phyloP scores from a whole-genome alignment of 352 stramenopile species.

The Pythium phragmiticola region DNA sequence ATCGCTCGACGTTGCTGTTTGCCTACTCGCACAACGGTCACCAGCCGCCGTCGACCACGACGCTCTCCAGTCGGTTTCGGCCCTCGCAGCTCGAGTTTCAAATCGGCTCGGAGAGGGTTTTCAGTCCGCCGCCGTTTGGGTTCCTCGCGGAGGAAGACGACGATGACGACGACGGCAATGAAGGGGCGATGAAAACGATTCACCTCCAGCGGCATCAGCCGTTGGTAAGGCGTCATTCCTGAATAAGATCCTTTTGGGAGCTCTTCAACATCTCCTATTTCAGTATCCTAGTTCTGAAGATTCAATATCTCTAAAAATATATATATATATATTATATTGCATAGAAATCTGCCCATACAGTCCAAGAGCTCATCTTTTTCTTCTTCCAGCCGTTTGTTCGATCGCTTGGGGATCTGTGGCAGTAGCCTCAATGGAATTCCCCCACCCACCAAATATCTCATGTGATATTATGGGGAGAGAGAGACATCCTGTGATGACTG shows the following conservation, averaged over 20 bases:
- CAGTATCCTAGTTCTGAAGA: too few species aligned
- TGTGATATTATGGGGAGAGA: too few species aligned
- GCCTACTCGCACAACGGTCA: neutral
- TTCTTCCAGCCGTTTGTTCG: too few species aligned
- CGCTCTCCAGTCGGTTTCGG: neutral
- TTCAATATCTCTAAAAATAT: neutral
- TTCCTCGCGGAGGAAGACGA: too few species aligned
- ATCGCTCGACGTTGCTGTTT: neutral
- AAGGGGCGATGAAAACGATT: neutral
- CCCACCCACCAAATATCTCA: too few species aligned
- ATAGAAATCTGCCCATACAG: too few species aligned
- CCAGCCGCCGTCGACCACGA: neutral
- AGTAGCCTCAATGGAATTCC: too few species aligned
- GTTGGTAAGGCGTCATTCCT: neutral
- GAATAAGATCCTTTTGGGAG: neutral
- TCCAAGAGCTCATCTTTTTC: too few species aligned
- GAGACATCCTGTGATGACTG: too few species aligned
- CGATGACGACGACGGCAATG: neutral
- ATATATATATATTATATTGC: neutral
- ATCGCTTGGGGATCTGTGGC: too few species aligned
- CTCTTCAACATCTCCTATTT: too few species aligned
- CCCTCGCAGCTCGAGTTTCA: constrained; percentile 22
- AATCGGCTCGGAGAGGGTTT: neutral
- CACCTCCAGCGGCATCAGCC: neutral
- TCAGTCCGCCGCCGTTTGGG: too few species aligned